Conservation (phyloP, 1,284 basidiomycete species). For the Afroboletus lepidellus region DNA sequence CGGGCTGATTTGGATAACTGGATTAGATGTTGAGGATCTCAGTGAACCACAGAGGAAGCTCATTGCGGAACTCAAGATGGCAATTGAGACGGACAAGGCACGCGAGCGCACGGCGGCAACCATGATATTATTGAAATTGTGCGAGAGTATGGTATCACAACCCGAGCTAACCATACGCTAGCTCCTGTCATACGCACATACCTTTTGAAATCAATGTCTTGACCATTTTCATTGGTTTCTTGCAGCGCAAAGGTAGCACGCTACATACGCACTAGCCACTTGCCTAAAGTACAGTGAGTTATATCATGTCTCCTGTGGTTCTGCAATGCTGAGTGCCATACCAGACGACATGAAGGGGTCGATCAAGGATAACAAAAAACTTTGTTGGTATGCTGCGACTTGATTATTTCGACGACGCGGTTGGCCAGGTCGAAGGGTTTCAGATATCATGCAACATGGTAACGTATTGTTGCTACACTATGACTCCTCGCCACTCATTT, state of each 20-base stretch:
- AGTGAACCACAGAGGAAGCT: background rate
- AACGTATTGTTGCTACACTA: background rate
- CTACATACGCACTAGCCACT: slow-evolving; percentile 7
- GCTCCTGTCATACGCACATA: background rate
- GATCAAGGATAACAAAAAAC: slow-evolving; percentile 2
- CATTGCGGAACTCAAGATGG: slow-evolving; percentile 12
- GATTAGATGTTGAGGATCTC: slow-evolving; percentile 11
- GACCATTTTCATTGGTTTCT: slow-evolving; percentile 5
- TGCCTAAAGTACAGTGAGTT: slow-evolving; percentile 14
- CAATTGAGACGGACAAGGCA: background rate
- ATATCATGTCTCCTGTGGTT: background rate
- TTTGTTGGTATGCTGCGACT: slow-evolving; percentile 22
- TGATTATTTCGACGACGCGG: slow-evolving; percentile 30
- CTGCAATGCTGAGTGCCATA: background rate
- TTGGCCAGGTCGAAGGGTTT: slow-evolving; percentile 29
- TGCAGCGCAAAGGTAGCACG: slow-evolving; percentile 8
- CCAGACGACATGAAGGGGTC: slow-evolving; percentile 21
- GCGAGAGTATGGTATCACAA: too few relatives aligned
- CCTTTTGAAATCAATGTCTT: background rate
- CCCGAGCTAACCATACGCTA: too few relatives aligned
- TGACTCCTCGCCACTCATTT: slow-evolving; percentile 3
- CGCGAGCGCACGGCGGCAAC: slow-evolving; percentile 22
- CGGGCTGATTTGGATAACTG: too few relatives aligned
- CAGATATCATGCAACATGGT: slow-evolving; percentile 28
- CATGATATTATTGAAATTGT: slow-evolving; percentile 14